Conservation (phyloP, 768 basidiomycete genomes). For the Leccinum variicolor region DNA sequence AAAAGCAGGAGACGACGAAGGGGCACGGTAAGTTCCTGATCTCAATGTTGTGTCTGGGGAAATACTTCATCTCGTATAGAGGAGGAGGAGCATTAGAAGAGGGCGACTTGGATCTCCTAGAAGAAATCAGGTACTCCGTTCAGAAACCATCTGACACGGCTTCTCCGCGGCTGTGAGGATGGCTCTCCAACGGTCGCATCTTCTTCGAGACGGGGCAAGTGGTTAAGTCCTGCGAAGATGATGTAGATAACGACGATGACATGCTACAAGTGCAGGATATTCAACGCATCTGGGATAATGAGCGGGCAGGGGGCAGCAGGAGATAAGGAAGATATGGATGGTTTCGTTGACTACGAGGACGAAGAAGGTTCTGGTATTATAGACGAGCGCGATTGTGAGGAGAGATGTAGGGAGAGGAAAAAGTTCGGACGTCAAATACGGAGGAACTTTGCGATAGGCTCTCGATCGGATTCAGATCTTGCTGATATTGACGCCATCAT, state of each 20-base stretch:
- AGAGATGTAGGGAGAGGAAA: constrained; percentile 63
- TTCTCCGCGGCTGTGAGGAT: constrained; percentile 71
- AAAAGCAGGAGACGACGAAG: constrained; percentile 65
- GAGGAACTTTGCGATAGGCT: constrained; percentile 54
- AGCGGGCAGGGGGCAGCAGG: constrained; percentile 41
- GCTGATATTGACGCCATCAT: constrained; percentile 67
- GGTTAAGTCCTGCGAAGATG: constrained; percentile 76
- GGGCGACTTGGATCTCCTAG: constrained; percentile 76
- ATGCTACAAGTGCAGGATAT: constrained; percentile 55
- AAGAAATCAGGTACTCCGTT: constrained; percentile 83
- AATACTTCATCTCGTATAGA: constrained; percentile 24
- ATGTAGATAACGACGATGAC: constrained; percentile 54
- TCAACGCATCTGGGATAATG: constrained; percentile 79
- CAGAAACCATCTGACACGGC: constrained; percentile 68
- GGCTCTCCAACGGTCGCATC: constrained; percentile 64
- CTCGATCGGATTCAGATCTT: constrained; percentile 53
- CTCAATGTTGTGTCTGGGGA: constrained; percentile 6
- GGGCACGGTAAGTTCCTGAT: constrained; percentile 42
- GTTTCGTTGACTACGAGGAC: constrained; percentile 76
- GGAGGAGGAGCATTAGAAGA: constrained; percentile 74
- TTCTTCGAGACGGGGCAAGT: constrained; percentile 55
- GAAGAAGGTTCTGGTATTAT: constrained; percentile 77
- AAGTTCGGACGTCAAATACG: constrained; percentile 57
- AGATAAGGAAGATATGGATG: constrained; percentile 65
- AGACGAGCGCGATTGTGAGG: constrained; percentile 75